Conservation (phyloP, 2,329 filamentous ascomycete species). For the Capronia americana region DNA sequence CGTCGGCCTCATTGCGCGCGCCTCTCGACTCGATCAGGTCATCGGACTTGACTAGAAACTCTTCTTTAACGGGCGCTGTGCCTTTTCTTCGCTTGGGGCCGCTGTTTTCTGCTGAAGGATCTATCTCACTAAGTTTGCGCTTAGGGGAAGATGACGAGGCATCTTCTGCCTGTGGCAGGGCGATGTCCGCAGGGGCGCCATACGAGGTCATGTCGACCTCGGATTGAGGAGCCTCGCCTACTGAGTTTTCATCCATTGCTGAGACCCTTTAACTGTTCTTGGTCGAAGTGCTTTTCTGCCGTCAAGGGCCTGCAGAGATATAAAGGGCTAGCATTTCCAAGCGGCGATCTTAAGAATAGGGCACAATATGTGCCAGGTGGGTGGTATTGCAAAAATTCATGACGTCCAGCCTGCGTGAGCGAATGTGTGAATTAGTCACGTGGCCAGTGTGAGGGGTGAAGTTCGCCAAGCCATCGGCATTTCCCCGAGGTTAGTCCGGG, state of each 20-base stretch:
- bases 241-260: conserved; percentile 20
- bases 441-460: not conserved
- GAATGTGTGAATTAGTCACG: not conserved
- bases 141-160: conserved; percentile 57
- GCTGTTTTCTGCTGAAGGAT: conserved; percentile 41
- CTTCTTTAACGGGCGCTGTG: conserved; percentile 73
- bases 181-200: not conserved
- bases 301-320: not conserved
- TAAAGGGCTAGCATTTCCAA: not conserved
- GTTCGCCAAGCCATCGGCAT: not conserved
- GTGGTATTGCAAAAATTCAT: not conserved
- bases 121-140: conserved; percentile 59
- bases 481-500: not conserved
- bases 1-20: conserved; percentile 52
- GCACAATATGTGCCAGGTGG: not conserved
- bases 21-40: conserved; percentile 39
- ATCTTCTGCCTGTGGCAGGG: not conserved
- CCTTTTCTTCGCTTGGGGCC: conserved; percentile 57
- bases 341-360: not conserved
- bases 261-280: not conserved
- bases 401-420: not conserved
- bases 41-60: conserved; percentile 58
- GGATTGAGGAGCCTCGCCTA: conserved; percentile 8
- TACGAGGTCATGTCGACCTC: conserved; percentile 15
- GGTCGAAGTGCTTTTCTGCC: not conserved